Evolutionary conservation across 257 asterid species (phyloP).

Genomic region (Plantago ovata): DNA sequence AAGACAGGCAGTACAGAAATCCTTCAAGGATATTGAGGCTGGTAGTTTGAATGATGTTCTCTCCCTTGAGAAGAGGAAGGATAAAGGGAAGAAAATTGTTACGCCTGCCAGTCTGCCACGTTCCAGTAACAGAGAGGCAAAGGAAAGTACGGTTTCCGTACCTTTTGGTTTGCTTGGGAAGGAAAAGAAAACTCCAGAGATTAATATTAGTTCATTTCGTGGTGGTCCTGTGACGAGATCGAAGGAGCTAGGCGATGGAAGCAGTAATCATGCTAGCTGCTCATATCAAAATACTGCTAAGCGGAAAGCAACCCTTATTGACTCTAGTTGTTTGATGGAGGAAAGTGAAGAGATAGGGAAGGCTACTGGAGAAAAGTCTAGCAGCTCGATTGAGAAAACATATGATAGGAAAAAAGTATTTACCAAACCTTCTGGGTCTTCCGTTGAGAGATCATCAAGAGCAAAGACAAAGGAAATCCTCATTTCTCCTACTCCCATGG

Average conservation of each 20-base stretch:
- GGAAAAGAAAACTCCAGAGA: constrained; percentile 7
- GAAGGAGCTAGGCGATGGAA: constrained; percentile 21
- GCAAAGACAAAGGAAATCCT: constrained; percentile 26
- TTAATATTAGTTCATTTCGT: constrained; percentile 14
- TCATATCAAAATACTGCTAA: constrained; percentile 19
- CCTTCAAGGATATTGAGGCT: constrained; percentile 18
- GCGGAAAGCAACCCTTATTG: constrained; percentile 14
- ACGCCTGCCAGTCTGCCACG: constrained; percentile 19
- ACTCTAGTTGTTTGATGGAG: constrained; percentile 15
- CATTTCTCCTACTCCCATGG: constrained; percentile 22
- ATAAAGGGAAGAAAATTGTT: constrained; percentile 36
- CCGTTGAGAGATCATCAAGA: constrained; percentile 17
- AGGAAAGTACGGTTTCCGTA: not conserved
- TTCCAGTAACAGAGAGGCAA: constrained; percentile 17
- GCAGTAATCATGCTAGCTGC: constrained; percentile 16
- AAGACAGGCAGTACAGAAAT: constrained; percentile 21
- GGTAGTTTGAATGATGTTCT: constrained; percentile 17
- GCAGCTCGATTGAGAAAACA: constrained; percentile 25
- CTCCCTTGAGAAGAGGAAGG: constrained; percentile 28
- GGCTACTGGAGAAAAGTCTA: constrained; percentile 15
- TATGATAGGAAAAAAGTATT: constrained; percentile 23
- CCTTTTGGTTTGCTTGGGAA: constrained; percentile 15
- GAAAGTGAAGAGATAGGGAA: constrained; percentile 9
- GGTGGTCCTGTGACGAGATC: constrained; percentile 23
- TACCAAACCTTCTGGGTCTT: constrained; percentile 18